These are phyloP conservation scores for Jatropha curcas DNA, from an alignment of 345 rosid species.

Conservation along the genomic window DNA sequence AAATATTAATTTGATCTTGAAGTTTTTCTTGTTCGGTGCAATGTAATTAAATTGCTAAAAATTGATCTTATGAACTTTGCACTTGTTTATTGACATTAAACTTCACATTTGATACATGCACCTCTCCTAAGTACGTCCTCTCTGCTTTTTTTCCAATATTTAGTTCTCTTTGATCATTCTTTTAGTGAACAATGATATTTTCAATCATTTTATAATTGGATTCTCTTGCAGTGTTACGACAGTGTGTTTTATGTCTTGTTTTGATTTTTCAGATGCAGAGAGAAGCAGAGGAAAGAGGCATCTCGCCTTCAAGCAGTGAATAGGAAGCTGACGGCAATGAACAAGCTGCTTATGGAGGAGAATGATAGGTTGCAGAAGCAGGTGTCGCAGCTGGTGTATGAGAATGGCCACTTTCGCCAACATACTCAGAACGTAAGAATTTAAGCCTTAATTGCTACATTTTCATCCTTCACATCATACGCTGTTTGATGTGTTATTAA, in stretches of 20 bases:
- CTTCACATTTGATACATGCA: background rate
- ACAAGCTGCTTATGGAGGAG: conserved; percentile 99
- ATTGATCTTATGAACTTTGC: too few species aligned
- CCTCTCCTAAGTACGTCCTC: background rate
- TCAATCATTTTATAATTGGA: background rate
- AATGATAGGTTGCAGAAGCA: conserved; percentile 99
- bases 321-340: conserved; percentile 93
- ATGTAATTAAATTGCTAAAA: background rate
- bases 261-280: conserved; percentile 74
- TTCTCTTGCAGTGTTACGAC: background rate
- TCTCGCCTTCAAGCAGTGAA: conserved; percentile 98
- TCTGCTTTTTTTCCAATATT: background rate
- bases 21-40: background rate
- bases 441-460: background rate
- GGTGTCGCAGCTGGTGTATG: conserved; percentile 94
- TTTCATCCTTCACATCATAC: background rate
- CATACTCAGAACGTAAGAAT: conserved; percentile 75
- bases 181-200: background rate
- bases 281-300: conserved; percentile 99
- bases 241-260: conserved; percentile 11
- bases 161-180: background rate
- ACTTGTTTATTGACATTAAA: too few species aligned
- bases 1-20: too few species aligned
- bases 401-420: conserved; percentile 96
- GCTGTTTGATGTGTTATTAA: background rate